Percentiles rank a stretch among this genome's conserved stretches.
Conservation (phyloP, 1,284 basidiomycete genomes). For the Moniliophthora roreri region DNA sequence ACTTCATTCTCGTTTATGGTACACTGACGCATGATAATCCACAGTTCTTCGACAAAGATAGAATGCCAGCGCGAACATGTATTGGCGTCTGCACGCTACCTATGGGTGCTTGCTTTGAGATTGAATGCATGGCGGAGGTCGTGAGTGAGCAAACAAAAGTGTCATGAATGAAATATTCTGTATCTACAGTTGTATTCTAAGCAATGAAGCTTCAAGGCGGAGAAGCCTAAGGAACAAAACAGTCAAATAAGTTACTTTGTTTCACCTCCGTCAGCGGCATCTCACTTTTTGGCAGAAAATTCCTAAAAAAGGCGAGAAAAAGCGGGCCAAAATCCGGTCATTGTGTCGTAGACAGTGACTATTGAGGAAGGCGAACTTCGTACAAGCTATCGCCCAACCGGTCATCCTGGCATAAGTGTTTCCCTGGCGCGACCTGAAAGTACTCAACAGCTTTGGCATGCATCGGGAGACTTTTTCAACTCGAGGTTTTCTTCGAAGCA, state of each 20-base stretch:
- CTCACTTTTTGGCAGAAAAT: no score
- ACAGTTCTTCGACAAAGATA: slow-evolving; percentile 52
- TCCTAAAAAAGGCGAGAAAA: no score
- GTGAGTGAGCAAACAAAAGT: no score
- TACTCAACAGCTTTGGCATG: slow-evolving; percentile 32
- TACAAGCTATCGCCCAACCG: slow-evolving; percentile 27
- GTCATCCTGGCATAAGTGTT: slow-evolving; percentile 31
- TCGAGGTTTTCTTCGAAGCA: slow-evolving; percentile 33
- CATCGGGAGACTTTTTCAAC: slow-evolving; percentile 30
- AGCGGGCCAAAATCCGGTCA: no score
- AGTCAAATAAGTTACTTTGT: no score
- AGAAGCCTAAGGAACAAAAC: no score
- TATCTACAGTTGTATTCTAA: no score
- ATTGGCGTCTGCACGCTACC: slow-evolving; percentile 63
- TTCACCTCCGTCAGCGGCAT: no score
- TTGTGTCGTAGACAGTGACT: no score
- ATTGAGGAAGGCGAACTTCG: slow-evolving; percentile 24
- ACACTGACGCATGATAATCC: neutral
- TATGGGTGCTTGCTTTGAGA: slow-evolving; percentile 60
- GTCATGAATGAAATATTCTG: no score
- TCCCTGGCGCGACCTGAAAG: neutral
- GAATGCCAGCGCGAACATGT: slow-evolving; percentile 64
- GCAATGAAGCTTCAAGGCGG: no score
- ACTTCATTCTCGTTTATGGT: neutral
- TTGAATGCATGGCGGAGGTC: slow-evolving; percentile 63